A percentile compares a stretch with the other conserved stretches of the same genome.
Evolutionary conservation across 2,329 filamentous ascomycete species (phyloP).

Genomic region (Exserohilum rostratum): DNA sequence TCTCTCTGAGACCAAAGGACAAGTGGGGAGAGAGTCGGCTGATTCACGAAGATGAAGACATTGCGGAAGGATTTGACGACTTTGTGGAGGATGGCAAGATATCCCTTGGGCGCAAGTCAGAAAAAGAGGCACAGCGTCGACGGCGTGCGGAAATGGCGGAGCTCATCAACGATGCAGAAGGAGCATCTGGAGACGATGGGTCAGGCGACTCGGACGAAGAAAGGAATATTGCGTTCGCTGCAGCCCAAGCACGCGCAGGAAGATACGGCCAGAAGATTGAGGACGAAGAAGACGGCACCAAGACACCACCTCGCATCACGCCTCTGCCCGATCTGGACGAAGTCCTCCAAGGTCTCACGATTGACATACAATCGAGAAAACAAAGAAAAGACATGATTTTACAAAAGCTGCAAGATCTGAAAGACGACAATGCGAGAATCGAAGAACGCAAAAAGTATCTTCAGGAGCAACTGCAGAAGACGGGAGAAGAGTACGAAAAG

Average conservation of each 20-base stretch:
- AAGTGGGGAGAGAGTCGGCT: conserved; percentile 73
- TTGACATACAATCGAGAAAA: conserved; percentile 68
- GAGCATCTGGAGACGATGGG: conserved; percentile 70
- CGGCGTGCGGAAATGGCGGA: conserved; percentile 80
- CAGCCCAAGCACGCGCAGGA: conserved; percentile 83
- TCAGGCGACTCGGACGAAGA: conserved; percentile 69
- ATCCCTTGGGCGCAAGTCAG: conserved; percentile 77
- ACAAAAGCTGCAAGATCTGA: conserved; percentile 68
- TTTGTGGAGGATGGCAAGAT: conserved; percentile 86
- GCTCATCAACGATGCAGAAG: conserved; percentile 81
- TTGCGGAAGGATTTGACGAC: conserved; percentile 91
- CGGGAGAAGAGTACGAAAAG: conserved; percentile 72
- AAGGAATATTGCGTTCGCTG: conserved; percentile 80
- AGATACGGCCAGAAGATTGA: conserved; percentile 69
- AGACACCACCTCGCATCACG: conserved; percentile 74
- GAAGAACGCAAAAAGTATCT: conserved; percentile 75
- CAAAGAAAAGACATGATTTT: conserved; percentile 62
- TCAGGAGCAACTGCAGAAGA: conserved; percentile 79
- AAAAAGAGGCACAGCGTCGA: conserved; percentile 69
- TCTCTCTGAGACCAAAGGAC: conserved; percentile 62
- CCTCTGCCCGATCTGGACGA: conserved; percentile 76
- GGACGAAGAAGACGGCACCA: conserved; percentile 53
- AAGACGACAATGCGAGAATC: conserved; percentile 72
- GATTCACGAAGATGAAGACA: conserved; percentile 84
- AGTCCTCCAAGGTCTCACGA: conserved; percentile 68